Evolutionary conservation across 306 rosid genomes (phyloP).

Genomic region (Cyclanthera cordifolia): DNA sequence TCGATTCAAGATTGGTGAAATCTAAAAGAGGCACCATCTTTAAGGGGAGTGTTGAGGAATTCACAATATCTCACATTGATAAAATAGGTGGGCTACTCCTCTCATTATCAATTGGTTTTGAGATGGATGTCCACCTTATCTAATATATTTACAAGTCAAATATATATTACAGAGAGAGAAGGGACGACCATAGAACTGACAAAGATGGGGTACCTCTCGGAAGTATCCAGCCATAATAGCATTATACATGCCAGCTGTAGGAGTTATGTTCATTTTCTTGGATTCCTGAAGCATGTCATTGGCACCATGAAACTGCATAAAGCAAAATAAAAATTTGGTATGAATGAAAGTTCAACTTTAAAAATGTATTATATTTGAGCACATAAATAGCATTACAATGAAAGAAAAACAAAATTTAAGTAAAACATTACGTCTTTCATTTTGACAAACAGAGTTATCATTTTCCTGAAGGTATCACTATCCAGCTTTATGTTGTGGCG

Average conservation of each 20-base stretch:
- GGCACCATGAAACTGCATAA: constrained; percentile 59
- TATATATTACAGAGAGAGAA: neutral
- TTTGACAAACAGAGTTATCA: constrained; percentile 49
- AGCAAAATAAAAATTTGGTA: constrained; percentile 13
- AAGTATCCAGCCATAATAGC: constrained; percentile 79
- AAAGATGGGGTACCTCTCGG: constrained; percentile 65
- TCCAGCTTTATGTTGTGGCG: constrained; percentile 31
- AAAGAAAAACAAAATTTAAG: constrained; percentile 1
- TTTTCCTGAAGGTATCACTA: constrained; percentile 48
- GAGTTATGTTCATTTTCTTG: constrained; percentile 33
- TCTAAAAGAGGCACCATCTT: too few relatives aligned
- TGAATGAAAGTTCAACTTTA: constrained; percentile 14
- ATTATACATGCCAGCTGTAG: constrained; percentile 54
- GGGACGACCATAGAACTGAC: constrained; percentile 17
- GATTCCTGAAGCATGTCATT: constrained; percentile 43
- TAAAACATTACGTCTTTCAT: constrained; percentile 61
- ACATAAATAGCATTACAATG: constrained; percentile 16
- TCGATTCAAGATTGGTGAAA: too few relatives aligned
- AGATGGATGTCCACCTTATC: too few relatives aligned
- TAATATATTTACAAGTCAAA: neutral
- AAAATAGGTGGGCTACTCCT: too few relatives aligned
- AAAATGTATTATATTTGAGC: constrained; percentile 2
- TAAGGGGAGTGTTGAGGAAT: too few relatives aligned
- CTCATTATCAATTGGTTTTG: too few relatives aligned
- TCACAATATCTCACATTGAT: too few relatives aligned